Conservation (phyloP, 169 alveolate species). For the Cyclospora cayetanensis region DNA sequence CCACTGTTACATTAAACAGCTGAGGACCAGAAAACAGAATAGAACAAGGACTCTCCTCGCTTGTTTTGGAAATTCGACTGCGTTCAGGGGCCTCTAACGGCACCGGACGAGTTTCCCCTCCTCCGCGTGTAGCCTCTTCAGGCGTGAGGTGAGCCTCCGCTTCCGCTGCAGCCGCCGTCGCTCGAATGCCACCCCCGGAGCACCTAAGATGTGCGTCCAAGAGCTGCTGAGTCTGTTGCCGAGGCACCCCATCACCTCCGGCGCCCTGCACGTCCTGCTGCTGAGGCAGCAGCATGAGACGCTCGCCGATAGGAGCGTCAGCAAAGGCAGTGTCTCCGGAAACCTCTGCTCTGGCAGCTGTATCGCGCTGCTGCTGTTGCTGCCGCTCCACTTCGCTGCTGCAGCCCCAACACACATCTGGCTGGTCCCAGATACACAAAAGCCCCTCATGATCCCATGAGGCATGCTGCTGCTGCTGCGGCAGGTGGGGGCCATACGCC, state of each 20-base stretch:
- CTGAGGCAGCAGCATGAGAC: constrained; percentile 51
- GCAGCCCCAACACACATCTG: constrained; percentile 50
- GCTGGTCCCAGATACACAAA: constrained; percentile 45
- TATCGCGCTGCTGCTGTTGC: constrained; percentile 40
- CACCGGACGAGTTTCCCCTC: constrained; percentile 17
- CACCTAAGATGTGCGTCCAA: background rate
- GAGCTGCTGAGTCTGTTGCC: constrained; percentile 11
- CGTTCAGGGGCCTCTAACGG: constrained; percentile 39
- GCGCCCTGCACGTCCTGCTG: constrained; percentile 12
- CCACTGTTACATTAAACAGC: constrained; percentile 53
- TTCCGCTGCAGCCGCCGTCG: constrained; percentile 1
- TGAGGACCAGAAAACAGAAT: constrained; percentile 34
- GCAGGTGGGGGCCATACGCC: background rate
- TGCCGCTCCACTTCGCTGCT: constrained; percentile 32
- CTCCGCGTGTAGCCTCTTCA: background rate
- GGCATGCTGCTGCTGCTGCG: constrained; percentile 18
- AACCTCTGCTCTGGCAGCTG: background rate
- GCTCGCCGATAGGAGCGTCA: constrained; percentile 10
- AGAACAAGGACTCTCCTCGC: constrained; percentile 46
- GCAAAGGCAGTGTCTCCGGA: constrained; percentile 1
- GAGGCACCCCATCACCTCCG: background rate
- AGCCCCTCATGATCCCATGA: constrained; percentile 28
- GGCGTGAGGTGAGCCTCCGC: constrained; percentile 3
- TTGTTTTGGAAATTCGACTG: constrained; percentile 2
- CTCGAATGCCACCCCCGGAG: background rate